Conservation (phyloP, 108 stramenopile species). For the Cylindrotheca closterium region DNA sequence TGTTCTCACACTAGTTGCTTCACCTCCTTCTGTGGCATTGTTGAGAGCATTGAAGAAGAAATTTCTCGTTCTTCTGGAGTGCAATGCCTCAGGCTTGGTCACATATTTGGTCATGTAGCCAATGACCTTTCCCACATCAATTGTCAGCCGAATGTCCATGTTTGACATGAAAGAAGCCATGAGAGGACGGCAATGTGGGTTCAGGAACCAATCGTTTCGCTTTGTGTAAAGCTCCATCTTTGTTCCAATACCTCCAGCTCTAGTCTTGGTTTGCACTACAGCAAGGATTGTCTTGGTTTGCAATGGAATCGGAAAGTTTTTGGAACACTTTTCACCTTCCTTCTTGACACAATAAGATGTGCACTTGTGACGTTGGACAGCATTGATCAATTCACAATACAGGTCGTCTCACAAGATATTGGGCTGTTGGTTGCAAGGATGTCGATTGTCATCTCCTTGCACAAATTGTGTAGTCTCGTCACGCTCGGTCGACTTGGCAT, state of each 20-base stretch:
- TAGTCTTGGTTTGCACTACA: too few relatives aligned
- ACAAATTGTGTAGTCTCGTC: background rate
- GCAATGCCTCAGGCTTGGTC: background rate
- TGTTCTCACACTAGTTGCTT: background rate
- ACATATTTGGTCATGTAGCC: conserved; percentile 3
- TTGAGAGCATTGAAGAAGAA: background rate
- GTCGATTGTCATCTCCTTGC: background rate
- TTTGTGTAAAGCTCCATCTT: too few relatives aligned
- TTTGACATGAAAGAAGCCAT: background rate
- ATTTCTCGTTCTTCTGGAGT: background rate
- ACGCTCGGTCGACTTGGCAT: background rate
- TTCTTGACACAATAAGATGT: background rate
- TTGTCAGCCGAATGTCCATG: conserved; percentile 1
- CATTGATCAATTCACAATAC: background rate
- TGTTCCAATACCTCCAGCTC: too few relatives aligned
- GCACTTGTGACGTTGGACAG: conserved; percentile 6
- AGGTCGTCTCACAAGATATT: too few relatives aligned
- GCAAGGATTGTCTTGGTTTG: too few relatives aligned
- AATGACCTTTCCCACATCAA: conserved; percentile 5
- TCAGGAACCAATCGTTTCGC: background rate
- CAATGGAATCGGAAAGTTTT: background rate
- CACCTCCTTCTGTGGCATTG: background rate
- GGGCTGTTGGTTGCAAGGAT: too few relatives aligned
- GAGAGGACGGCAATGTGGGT: background rate
- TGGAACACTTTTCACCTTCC: background rate